Evolutionary conservation across 2,329 filamentous ascomycete genomes (phyloP).

Genomic region (Aspergillus pseudotamarii): DNA sequence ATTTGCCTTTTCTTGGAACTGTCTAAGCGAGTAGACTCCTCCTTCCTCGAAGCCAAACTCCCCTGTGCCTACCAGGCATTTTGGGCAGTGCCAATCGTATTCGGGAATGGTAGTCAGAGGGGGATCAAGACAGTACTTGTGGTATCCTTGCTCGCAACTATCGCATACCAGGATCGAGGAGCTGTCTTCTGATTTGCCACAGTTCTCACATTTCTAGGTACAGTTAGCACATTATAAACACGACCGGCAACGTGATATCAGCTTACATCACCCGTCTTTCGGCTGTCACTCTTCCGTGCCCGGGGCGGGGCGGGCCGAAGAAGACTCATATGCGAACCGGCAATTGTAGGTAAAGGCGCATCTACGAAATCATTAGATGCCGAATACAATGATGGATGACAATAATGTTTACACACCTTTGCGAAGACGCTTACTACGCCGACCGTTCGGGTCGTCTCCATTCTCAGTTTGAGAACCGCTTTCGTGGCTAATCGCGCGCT

Average conservation of each 20-base stretch:
- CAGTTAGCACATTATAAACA: constrained; percentile 28
- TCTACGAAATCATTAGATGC: constrained; percentile 35
- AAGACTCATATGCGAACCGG: constrained; percentile 94
- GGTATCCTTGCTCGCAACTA: constrained; percentile 86
- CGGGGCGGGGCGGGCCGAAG: constrained; percentile 76
- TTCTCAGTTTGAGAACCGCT: constrained; percentile 47
- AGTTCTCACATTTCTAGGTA: constrained; percentile 77
- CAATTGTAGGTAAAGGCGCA: constrained; percentile 72
- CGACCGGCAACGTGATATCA: neutral
- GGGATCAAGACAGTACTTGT: constrained; percentile 86
- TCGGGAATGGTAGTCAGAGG: constrained; percentile 76
- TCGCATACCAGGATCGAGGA: constrained; percentile 79
- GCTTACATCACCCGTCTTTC: constrained; percentile 61
- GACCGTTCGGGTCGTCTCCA: constrained; percentile 68
- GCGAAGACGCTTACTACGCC: constrained; percentile 90
- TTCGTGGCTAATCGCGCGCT: constrained; percentile 72
- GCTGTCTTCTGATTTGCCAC: constrained; percentile 75
- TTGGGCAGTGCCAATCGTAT: constrained; percentile 92
- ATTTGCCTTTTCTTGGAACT: constrained; percentile 94
- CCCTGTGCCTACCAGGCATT: constrained; percentile 92
- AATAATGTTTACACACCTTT: constrained; percentile 62
- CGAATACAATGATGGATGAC: neutral
- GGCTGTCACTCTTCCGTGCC: constrained; percentile 56
- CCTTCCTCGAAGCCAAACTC: constrained; percentile 98
- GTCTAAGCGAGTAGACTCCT: constrained; percentile 88